These are phyloP conservation scores for Aspergillus aculeatus DNA, from an alignment of 2,329 filamentous ascomycete genomes.

Conservation along the genomic window DNA sequence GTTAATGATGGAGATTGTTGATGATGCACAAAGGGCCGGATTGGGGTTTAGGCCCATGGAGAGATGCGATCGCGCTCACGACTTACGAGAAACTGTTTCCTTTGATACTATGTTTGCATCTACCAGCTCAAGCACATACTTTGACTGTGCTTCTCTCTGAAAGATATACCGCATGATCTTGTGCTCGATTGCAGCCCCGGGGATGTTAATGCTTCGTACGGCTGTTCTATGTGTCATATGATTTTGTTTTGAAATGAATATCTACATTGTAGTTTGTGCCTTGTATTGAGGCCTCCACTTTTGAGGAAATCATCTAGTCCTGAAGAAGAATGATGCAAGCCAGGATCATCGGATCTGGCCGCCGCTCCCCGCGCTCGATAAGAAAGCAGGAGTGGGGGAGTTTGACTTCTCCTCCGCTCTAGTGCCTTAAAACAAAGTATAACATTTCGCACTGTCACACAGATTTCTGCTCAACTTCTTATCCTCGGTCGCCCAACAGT, in stretches of 20 bases:
- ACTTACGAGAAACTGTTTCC: neutral
- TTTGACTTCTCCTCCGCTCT: neutral
- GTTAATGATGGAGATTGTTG: slow-evolving; percentile 8
- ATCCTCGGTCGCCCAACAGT: neutral
- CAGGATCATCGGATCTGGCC: slow-evolving; percentile 5
- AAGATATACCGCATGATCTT: neutral
- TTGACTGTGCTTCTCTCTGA: neutral
- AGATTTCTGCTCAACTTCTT: neutral
- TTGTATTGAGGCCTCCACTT: neutral
- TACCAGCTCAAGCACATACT: neutral
- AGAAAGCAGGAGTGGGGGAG: slow-evolving; percentile 5
- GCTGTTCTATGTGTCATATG: neutral
- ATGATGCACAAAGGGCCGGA: neutral
- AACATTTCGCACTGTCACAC: neutral
- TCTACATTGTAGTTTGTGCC: neutral
- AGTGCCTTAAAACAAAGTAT: neutral
- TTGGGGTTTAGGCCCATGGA: neutral
- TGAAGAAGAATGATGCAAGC: neutral
- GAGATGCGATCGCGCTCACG: neutral
- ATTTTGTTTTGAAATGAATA: neutral
- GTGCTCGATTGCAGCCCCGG: neutral
- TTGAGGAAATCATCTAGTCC: neutral
- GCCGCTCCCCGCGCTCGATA: slow-evolving; percentile 5
- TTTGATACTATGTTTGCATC: neutral
- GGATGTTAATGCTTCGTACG: neutral